phyloP scores from a whole-genome alignment of 2,329 filamentous ascomycete genomes.

The Penicillium sp. region DNA sequence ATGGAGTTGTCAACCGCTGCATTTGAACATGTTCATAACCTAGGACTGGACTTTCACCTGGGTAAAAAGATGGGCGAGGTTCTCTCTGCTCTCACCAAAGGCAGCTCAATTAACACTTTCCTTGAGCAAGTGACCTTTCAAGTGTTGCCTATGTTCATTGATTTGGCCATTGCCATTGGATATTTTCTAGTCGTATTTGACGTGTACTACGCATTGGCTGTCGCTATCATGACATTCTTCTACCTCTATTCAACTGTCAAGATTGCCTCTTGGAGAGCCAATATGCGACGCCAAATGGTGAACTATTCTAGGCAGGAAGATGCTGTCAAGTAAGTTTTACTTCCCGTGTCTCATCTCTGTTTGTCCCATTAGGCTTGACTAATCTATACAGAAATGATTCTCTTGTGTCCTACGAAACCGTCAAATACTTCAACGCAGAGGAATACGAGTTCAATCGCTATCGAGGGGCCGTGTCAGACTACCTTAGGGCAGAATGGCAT shows the following conservation, averaged over 20 bases:
- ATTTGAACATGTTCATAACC: conserved; percentile 89
- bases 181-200: conserved; percentile 63
- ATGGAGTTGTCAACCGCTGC: conserved; percentile 86
- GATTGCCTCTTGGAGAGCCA: conserved; percentile 75
- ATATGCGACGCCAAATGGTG: conserved; percentile 84
- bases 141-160: conserved; percentile 60
- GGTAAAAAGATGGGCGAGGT: conserved; percentile 55
- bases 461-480: conserved; percentile 61
- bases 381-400: conserved; percentile 68
- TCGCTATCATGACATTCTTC: conserved; percentile 55
- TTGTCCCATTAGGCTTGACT: not conserved
- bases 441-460: conserved; percentile 72
- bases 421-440: conserved; percentile 83
- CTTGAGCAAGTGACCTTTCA: conserved; percentile 65
- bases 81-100: conserved; percentile 51
- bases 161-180: conserved; percentile 59
- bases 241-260: conserved; percentile 55
- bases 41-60: conserved; percentile 63
- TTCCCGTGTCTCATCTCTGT: not conserved
- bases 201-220: conserved; percentile 59
- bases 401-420: conserved; percentile 89
- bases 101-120: conserved; percentile 52
- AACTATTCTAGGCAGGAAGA: conserved; percentile 90
- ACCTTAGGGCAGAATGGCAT: conserved; percentile 71
- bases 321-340: conserved; percentile 69